Conservation (phyloP, 179 eudicot genomes). For the Beta corolliflora region DNA sequence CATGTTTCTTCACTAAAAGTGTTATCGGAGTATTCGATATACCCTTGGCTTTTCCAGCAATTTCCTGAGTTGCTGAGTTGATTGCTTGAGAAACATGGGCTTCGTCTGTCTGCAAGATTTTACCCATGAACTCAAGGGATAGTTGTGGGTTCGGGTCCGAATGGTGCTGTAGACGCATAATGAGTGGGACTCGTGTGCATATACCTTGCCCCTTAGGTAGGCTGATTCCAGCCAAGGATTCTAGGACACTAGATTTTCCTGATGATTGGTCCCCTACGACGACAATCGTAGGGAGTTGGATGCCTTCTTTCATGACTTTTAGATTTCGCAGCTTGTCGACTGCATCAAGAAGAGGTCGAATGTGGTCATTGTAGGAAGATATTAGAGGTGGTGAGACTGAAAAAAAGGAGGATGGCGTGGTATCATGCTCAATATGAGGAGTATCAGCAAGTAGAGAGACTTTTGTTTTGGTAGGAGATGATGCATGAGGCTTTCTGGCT, state of each 20-base stretch:
- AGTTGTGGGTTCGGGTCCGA: slow-evolving; percentile 25
- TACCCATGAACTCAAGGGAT: slow-evolving; percentile 30
- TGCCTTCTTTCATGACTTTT: slow-evolving; percentile 53
- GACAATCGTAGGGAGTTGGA: slow-evolving; percentile 57
- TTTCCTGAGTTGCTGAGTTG: slow-evolving; percentile 28
- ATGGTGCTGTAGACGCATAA: slow-evolving; percentile 52
- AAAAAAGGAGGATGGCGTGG: too few relatives aligned
- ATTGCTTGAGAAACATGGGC: slow-evolving; percentile 38
- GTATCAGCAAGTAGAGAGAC: too few relatives aligned
- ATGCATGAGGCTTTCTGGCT: too few relatives aligned
- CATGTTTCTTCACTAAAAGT: slow-evolving; percentile 38
- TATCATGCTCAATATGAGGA: too few relatives aligned
- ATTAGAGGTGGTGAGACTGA: slow-evolving; percentile 29
- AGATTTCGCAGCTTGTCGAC: slow-evolving; percentile 50
- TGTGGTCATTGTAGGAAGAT: slow-evolving; percentile 44
- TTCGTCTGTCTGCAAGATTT: slow-evolving; percentile 35
- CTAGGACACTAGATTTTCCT: slow-evolving; percentile 59
- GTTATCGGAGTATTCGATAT: slow-evolving; percentile 43
- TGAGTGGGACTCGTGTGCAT: slow-evolving; percentile 61
- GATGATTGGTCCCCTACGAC: slow-evolving; percentile 66
- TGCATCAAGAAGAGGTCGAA: slow-evolving; percentile 49
- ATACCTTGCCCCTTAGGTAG: slow-evolving; percentile 67
- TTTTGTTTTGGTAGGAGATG: too few relatives aligned
- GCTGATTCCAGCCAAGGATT: slow-evolving; percentile 58
- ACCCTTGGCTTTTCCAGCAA: slow-evolving; percentile 45